Base-by-base conservation (phyloP, 257 asterid genomes). In the Solanum appendiculatum region DNA sequence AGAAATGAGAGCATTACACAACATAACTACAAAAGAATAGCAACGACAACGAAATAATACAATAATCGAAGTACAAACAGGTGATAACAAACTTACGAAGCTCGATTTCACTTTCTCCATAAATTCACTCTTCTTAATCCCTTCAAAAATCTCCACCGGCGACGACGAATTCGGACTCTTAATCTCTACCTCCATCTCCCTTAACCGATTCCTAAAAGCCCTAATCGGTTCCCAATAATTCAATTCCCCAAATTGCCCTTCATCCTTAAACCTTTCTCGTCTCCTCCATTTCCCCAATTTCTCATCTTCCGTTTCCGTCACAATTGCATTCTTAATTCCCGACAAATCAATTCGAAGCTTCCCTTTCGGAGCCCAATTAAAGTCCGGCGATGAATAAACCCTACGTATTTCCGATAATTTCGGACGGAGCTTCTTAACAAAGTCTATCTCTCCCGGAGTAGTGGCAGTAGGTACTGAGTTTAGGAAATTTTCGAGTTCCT, bases 31-130 rank as follows among this genome's bases (percentile, higher is more conserved):
- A 14, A 44, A 44, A 44, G 5, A 44, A 11, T 14, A 44, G 1
- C 11, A 12, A 44, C 1, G 15, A n/a, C 73, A 66, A 66, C 5
- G 2, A 66, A 66, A 66, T 15, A 27, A 66, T 66, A 14, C 20
- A 29, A 66, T 66, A 66, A 66, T 14, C 2, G 11, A 66, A 66
- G 74, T 1, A 56, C 25, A 56, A 54, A 46, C 18, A 46, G 13
- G 20, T 46, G 54, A 46, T 46, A 80, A 63, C 40, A 63, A 56
- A 88, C 93, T 9, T 93, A 96, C 99, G 96, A 97, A 92, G 89
- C 99, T 94, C 23, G 98, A 96, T 92, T 97, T 97, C 46, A 95
- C 89, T 89, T 97, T 97, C 91, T 89, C 99, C 74, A 96, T 94
- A 81, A 97, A 93, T 90, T 97, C 98, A 86, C 98, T 92, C 44